phyloP scores from a whole-genome alignment of 257 asterid genomes.

The Prunella vulgaris region DNA sequence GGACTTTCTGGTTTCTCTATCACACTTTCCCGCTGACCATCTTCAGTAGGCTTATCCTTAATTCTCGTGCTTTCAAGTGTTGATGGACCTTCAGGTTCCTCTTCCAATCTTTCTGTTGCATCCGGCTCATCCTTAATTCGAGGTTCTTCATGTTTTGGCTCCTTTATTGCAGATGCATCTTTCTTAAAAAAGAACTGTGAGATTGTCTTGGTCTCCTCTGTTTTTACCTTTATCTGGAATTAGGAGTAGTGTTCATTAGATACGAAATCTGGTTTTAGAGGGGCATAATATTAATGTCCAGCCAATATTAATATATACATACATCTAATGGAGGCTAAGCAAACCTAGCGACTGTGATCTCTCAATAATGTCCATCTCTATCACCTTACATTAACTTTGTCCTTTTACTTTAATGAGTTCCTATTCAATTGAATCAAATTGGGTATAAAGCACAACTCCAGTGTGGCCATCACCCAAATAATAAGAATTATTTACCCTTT shows the following conservation, averaged over 20 bases:
- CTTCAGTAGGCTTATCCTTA: conserved; percentile 26
- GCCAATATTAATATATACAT: neutral
- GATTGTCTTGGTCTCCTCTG: conserved; percentile 57
- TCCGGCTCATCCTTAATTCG: conserved; percentile 30
- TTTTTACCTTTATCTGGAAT: conserved; percentile 55
- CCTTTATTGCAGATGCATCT: conserved; percentile 25
- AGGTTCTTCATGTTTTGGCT: conserved; percentile 26
- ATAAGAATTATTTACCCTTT: conserved; percentile 24
- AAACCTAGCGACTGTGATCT: neutral
- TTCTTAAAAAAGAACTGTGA: conserved; percentile 71
- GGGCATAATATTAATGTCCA: neutral
- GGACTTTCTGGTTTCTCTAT: conserved; percentile 20
- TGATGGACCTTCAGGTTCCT: conserved; percentile 32
- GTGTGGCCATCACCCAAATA: neutral
- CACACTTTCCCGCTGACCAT: conserved; percentile 4
- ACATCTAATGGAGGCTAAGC: neutral
- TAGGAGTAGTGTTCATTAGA: neutral
- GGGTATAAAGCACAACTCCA: neutral
- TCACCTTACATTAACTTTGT: neutral
- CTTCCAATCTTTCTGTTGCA: conserved; percentile 31
- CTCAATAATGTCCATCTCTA: neutral
- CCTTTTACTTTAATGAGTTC: neutral
- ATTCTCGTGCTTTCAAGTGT: neutral
- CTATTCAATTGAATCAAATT: neutral
- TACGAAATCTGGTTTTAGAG: neutral